phyloP scores from a whole-genome alignment of 2,329 filamentous ascomycete genomes.

The Fusarium setosum region DNA sequence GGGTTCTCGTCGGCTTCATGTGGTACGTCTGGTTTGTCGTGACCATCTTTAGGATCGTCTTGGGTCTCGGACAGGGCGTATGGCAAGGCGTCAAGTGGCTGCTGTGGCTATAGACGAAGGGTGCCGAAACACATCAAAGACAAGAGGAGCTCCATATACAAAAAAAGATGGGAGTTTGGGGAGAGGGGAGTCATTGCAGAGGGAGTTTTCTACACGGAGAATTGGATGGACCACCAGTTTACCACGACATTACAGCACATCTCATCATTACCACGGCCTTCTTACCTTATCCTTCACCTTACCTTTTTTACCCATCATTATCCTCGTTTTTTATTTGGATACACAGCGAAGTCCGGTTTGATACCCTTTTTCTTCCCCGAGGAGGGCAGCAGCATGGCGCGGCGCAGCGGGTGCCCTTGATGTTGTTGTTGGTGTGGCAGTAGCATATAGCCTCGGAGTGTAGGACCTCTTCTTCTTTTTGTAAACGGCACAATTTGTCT shows the following conservation, averaged over 20 bases:
- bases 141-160: constrained; percentile 1
- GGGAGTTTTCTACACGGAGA: constrained; percentile 17
- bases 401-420: constrained; percentile 25
- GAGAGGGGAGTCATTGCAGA: background rate
- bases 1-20: constrained; percentile 87
- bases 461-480: constrained; percentile 14
- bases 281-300: background rate
- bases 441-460: constrained; percentile 40
- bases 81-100: constrained; percentile 79
- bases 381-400: constrained; percentile 35
- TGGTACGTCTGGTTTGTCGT: constrained; percentile 96
- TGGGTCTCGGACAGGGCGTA: constrained; percentile 70
- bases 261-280: constrained; percentile 6
- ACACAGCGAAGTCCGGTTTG: constrained; percentile 31
- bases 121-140: background rate
- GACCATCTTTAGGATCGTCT: constrained; percentile 75
- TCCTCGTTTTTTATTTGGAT: constrained; percentile 15
- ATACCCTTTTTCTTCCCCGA: constrained; percentile 39
- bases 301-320: background rate
- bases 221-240: background rate
- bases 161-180: constrained; percentile 2
- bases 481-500: constrained; percentile 13
- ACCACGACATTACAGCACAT: background rate
- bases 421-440: background rate
- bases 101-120: constrained; percentile 75